Evolutionary conservation across 208 protist genomes (phyloP).

Genomic region (Porcisia hertigi): DNA sequence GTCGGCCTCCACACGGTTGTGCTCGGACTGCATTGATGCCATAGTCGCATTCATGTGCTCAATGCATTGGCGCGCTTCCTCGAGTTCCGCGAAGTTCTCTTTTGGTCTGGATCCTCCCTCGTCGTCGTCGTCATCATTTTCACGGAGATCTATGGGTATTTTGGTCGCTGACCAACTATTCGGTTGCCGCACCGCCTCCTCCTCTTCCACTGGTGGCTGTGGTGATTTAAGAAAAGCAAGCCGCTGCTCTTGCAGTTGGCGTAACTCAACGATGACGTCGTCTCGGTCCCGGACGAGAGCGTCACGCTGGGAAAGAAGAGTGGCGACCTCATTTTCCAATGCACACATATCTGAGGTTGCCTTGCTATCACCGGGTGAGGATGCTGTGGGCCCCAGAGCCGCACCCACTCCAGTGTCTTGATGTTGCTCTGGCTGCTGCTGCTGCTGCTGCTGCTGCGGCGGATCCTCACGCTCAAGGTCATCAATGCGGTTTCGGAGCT

Average conservation of each 20-base stretch:
- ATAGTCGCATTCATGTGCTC: slow-evolving; percentile 18
- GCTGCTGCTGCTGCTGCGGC: too few species aligned
- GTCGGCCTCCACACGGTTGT: background rate
- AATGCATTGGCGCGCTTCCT: slow-evolving; percentile 13
- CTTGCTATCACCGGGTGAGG: background rate
- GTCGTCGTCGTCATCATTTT: background rate
- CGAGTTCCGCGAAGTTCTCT: slow-evolving; percentile 2
- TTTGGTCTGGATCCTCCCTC: background rate
- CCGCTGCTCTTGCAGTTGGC: background rate
- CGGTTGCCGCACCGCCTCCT: background rate
- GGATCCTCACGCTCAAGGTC: slow-evolving; percentile 7
- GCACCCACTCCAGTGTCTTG: too few species aligned
- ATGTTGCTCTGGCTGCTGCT: background rate
- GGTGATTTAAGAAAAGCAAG: background rate
- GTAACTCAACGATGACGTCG: slow-evolving; percentile 13
- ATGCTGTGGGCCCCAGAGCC: background rate
- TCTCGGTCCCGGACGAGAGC: slow-evolving; percentile 7
- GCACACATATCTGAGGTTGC: background rate
- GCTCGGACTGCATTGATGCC: background rate
- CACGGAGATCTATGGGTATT: background rate
- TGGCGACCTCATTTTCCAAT: slow-evolving; percentile 13
- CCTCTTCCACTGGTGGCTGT: background rate
- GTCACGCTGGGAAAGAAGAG: slow-evolving; percentile 11
- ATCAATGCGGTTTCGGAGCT: background rate
- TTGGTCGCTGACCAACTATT: background rate